phyloP scores from a whole-genome alignment of 768 basidiomycete genomes.

The Leucosporidium creatinivorum region DNA sequence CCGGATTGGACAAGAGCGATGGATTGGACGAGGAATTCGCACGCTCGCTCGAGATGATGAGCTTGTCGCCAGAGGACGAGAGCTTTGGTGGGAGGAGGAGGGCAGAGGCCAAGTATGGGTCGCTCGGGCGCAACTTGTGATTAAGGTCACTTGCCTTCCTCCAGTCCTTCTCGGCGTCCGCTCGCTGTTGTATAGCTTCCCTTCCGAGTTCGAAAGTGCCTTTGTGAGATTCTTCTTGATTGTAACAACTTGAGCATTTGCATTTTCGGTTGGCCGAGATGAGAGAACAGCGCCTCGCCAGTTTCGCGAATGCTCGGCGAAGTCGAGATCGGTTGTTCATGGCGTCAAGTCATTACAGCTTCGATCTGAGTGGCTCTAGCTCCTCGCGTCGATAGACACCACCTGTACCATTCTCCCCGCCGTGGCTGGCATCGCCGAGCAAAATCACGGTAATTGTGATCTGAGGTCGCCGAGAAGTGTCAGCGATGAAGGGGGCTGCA shows the following conservation, averaged over 20 bases:
- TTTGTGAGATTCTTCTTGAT: no score
- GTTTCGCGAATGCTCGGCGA: no score
- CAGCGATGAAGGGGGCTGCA: not conserved
- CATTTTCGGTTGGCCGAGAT: no score
- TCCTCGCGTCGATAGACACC: conserved; percentile 28
- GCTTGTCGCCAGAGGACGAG: conserved; percentile 16
- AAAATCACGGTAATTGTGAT: conserved; percentile 30
- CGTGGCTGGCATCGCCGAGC: conserved; percentile 43
- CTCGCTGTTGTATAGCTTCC: no score
- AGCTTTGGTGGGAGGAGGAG: conserved; percentile 22
- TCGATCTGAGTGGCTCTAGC: conserved; percentile 46
- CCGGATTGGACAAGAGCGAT: conserved; percentile 15
- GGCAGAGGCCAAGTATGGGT: no score
- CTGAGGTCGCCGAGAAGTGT: not conserved
- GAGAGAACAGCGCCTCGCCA: no score
- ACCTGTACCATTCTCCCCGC: conserved; percentile 68
- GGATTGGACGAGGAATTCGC: conserved; percentile 34
- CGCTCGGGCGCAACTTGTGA: no score
- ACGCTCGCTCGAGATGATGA: conserved; percentile 35
- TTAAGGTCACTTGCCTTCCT: no score
- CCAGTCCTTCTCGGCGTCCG: no score
- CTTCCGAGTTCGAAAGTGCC: no score
- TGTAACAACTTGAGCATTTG: no score
- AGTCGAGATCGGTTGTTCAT: not conserved
- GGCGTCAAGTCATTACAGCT: conserved; percentile 45